Percentiles rank a stretch among this genome's conserved stretches.
Conservation (phyloP, 345 rosid genomes). For the Linum trigynum region DNA sequence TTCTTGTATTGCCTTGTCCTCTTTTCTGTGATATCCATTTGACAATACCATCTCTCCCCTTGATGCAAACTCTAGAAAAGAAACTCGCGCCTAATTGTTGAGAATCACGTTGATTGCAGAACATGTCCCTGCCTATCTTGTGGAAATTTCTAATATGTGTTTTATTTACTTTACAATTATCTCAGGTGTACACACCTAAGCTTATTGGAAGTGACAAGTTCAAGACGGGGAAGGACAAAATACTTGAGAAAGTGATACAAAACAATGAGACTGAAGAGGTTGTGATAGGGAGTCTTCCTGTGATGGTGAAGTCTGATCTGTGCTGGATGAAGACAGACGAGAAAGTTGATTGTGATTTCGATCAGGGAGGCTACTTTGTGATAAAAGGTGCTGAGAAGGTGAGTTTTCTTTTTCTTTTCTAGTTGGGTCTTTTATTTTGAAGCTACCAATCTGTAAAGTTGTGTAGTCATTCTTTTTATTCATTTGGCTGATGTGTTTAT, state of each 20-base stretch:
- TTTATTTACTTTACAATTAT: constrained; percentile 13
- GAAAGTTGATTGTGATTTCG: constrained; percentile 76
- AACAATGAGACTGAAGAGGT: constrained; percentile 38
- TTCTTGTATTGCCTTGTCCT: too few relatives aligned
- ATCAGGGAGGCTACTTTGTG: constrained; percentile 79
- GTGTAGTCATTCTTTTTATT: neutral
- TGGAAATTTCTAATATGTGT: constrained; percentile 5
- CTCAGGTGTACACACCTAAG: constrained; percentile 44
- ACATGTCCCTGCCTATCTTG: neutral
- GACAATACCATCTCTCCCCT: neutral
- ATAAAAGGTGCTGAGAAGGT: constrained; percentile 96
- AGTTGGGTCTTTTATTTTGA: neutral
- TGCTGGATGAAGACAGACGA: constrained; percentile 55
- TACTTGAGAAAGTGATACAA: constrained; percentile 29
- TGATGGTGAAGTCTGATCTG: constrained; percentile 75
- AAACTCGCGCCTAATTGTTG: neutral
- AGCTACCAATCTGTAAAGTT: too few relatives aligned
- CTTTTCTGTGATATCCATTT: neutral
- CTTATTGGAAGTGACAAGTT: constrained; percentile 59
- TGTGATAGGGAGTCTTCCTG: constrained; percentile 67
- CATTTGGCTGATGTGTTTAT: neutral
- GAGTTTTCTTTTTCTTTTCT: constrained; percentile 14
- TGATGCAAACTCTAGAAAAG: neutral
- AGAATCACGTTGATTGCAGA: neutral
- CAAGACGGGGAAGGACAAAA: constrained; percentile 66